Base-by-base conservation (phyloP, 352 stramenopile species). In the Phytophthora capsici region DNA sequence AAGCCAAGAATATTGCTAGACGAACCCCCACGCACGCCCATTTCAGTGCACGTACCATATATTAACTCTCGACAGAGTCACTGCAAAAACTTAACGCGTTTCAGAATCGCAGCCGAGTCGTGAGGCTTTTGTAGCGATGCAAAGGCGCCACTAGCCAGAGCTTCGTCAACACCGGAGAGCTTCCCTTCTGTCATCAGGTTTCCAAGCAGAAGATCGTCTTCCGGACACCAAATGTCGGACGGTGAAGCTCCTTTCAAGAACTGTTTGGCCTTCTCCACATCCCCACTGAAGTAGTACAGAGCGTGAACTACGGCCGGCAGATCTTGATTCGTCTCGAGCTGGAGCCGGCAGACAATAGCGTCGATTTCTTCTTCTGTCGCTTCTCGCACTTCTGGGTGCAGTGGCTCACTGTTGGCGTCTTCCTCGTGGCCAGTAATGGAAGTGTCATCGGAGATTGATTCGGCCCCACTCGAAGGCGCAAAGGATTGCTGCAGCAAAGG, bases 1-100 rank as follows among this genome's bases (percentile, higher is more conserved):
- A 52, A 64, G 22, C 40, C 55, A 25, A 34, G 28, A 34, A 3
- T 34, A 34, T 34, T 34, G 28, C 56, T 45, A 59, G 19, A 22
- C n/a, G 28, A 65, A 65, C 47, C 16, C n/a, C 16, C 57, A 59
- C 23, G 28, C 48, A 48, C 8, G 19, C 38, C 7, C 19, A 56
- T 26, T n/a, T 7, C 6, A 56, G 14, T 14, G 23, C 37, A 48
- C 25, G 45, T 49, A 54, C 38, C 57, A 60, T 60, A 26, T 45
- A 58, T 51, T 70, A 34, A 25, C 10, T 16, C 43, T 40, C 17
- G 25, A 14, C n/a, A 43, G n/a, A 20, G 52, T 71, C 34, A 98
- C 89, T 79, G 54, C 66, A 91, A 73, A 60, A 87, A 89, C 26
- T 70, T 59, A 55, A 89, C 76, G 53, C 82, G 80, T 45, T 69